A percentile compares a stretch with the other conserved stretches of the same genome.
Conservation (phyloP, 176 grass and related monocot genomes). For the Guadua angustifolia region DNA sequence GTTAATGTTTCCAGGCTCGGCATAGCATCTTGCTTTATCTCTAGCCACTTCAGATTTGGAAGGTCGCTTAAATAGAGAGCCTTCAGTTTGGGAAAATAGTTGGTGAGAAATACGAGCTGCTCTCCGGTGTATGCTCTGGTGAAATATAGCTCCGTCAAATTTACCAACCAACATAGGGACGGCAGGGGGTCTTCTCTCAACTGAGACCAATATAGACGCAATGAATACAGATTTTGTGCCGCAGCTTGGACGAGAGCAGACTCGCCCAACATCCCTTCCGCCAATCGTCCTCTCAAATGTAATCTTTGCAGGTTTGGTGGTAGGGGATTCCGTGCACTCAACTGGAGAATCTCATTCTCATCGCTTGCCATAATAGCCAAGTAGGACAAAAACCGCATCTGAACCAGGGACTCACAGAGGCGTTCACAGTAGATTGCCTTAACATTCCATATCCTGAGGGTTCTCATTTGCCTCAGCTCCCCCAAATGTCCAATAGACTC, state of each 20-base stretch:
- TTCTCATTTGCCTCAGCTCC: neutral
- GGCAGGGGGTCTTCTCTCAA: slow-evolving; percentile 26
- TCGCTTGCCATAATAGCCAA: neutral
- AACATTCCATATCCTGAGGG: neutral
- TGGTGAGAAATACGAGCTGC: neutral
- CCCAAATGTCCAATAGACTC: neutral
- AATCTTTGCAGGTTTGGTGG: slow-evolving; percentile 15
- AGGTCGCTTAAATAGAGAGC: neutral
- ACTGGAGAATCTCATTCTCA: slow-evolving; percentile 24
- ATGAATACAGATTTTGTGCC: neutral
- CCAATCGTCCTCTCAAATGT: neutral
- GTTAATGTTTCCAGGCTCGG: neutral
- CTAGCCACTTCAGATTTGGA: neutral
- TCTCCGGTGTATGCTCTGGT: slow-evolving; percentile 33
- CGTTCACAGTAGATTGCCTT: neutral
- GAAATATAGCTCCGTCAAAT: neutral
- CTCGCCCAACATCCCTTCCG: neutral
- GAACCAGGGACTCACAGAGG: slow-evolving; percentile 20
- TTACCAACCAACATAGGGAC: slow-evolving; percentile 15
- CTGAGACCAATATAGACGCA: neutral
- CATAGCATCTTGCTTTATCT: slow-evolving; percentile 36
- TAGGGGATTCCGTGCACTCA: neutral
- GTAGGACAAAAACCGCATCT: slow-evolving; percentile 3
- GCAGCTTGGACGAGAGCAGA: neutral
- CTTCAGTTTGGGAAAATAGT: slow-evolving; percentile 44